A percentile compares a stretch with the other conserved stretches of the same genome.
phyloP scores from a whole-genome alignment of 2,329 filamentous ascomycete genomes.

The Monilinia polystroma region DNA sequence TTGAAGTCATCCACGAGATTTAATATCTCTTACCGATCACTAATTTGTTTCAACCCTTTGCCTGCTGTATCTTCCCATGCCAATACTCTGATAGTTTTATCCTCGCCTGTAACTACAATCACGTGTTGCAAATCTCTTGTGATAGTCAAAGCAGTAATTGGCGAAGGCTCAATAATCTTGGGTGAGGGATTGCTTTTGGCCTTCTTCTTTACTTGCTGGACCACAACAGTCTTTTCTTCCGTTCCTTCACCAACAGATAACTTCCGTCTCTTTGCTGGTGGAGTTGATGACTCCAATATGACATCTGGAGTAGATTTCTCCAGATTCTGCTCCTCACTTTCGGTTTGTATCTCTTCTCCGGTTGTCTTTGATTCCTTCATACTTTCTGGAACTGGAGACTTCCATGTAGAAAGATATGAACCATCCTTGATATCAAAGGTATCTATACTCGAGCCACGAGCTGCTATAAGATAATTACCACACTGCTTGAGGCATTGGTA shows the following conservation, averaged over 20 bases:
- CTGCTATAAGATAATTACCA: slow-evolving; percentile 65
- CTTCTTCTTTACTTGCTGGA: slow-evolving; percentile 30
- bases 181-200: slow-evolving; percentile 28
- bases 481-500: slow-evolving; percentile 61
- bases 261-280: slow-evolving; percentile 40
- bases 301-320: slow-evolving; percentile 15
- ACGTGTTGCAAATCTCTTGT: slow-evolving; percentile 66
- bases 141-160: slow-evolving; percentile 66
- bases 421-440: slow-evolving; percentile 62
- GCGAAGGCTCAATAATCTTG: slow-evolving; percentile 52
- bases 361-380: slow-evolving; percentile 7
- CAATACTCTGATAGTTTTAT: slow-evolving; percentile 88
- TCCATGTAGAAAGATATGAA: slow-evolving; percentile 51
- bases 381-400: slow-evolving; percentile 30
- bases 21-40: slow-evolving; percentile 59
- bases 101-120: slow-evolving; percentile 80
- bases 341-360: slow-evolving; percentile 5
- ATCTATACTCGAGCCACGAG: slow-evolving; percentile 70
- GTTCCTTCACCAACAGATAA: slow-evolving; percentile 26
- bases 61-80: slow-evolving; percentile 57
- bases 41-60: slow-evolving; percentile 59
- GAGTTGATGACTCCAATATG: slow-evolving; percentile 23
- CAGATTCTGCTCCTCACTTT: background rate
- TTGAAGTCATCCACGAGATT: slow-evolving; percentile 7
- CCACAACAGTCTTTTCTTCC: slow-evolving; percentile 24